A percentile compares a stretch with the other conserved stretches of the same genome.
Conservation (phyloP, 202 grass and related monocot genomes). For the Musa balbisiana region DNA sequence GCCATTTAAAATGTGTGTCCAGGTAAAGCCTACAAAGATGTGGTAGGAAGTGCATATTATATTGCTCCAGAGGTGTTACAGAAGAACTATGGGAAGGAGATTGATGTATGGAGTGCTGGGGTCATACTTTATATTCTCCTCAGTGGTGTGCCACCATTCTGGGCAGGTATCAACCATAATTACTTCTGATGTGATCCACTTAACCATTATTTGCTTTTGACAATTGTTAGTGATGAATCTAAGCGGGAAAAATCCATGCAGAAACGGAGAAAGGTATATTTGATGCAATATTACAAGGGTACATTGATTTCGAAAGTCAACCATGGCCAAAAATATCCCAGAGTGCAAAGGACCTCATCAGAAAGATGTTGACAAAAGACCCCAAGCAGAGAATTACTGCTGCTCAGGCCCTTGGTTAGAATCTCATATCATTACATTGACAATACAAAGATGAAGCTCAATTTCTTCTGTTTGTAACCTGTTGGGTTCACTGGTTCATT, state of each 20-base stretch:
- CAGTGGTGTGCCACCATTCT: slow-evolving; percentile 57
- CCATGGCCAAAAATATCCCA: slow-evolving; percentile 77
- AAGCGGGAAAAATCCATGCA: slow-evolving; percentile 29
- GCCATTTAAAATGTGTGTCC: slow-evolving; percentile 16
- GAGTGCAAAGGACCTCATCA: slow-evolving; percentile 74
- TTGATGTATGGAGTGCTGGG: slow-evolving; percentile 78
- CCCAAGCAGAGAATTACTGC: slow-evolving; percentile 55
- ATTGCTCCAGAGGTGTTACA: slow-evolving; percentile 68
- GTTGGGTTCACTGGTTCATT: too few species aligned
- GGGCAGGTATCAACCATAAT: slow-evolving; percentile 38
- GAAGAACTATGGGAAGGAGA: slow-evolving; percentile 62
- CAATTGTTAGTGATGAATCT: neutral
- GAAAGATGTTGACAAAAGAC: slow-evolving; percentile 50
- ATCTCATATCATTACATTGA: neutral
- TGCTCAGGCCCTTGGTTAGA: slow-evolving; percentile 54
- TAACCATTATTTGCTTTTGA: neutral
- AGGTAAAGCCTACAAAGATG: slow-evolving; percentile 60
- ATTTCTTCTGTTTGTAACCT: too few species aligned
- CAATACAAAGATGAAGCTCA: too few species aligned
- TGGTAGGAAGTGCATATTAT: slow-evolving; percentile 69
- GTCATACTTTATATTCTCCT: slow-evolving; percentile 82
- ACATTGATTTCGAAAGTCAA: slow-evolving; percentile 32
- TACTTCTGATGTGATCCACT: slow-evolving; percentile 3
- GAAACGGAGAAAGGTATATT: slow-evolving; percentile 78
- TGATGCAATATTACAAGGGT: slow-evolving; percentile 38